phyloP scores from a whole-genome alignment of 768 basidiomycete genomes.

The Pisolithus marmoratus region DNA sequence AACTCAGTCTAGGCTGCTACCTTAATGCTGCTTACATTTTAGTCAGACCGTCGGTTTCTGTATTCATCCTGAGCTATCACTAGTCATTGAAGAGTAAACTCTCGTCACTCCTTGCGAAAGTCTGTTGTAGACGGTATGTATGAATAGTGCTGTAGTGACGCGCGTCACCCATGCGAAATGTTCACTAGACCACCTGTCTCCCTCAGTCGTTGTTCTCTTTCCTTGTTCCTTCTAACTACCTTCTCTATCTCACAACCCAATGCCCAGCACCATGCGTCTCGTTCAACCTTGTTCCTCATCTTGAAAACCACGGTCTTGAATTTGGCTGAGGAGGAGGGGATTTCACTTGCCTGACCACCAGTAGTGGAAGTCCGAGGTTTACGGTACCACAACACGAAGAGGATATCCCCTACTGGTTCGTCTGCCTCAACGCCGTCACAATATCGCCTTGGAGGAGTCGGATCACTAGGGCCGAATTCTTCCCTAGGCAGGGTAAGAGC shows the following conservation, averaged over 20 bases:
- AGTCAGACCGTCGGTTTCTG: too few species aligned
- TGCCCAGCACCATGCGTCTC: conserved; percentile 95
- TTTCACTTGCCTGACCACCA: conserved; percentile 9
- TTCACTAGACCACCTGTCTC: conserved; percentile 55
- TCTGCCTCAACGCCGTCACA: conserved; percentile 85
- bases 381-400: conserved; percentile 78
- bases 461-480: conserved; percentile 53
- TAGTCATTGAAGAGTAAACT: too few species aligned
- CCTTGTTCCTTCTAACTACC: conserved; percentile 52
- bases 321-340: conserved; percentile 53
- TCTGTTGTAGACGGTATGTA: neutral
- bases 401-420: conserved; percentile 81
- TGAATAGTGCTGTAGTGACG: too few species aligned
- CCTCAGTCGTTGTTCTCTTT: conserved; percentile 61
- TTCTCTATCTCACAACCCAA: conserved; percentile 88
- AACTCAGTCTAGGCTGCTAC: neutral
- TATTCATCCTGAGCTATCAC: too few species aligned
- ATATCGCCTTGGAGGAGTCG: conserved; percentile 65
- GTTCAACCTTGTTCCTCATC: conserved; percentile 78
- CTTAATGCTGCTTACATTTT: neutral
- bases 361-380: conserved; percentile 22
- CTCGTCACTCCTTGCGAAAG: too few species aligned
- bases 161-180: conserved; percentile 10
- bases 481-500: conserved; percentile 56
- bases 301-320: conserved; percentile 61